These are phyloP conservation scores for Glaciozyma antarctica DNA, from an alignment of 768 basidiomycete genomes.

Conservation along the genomic window DNA sequence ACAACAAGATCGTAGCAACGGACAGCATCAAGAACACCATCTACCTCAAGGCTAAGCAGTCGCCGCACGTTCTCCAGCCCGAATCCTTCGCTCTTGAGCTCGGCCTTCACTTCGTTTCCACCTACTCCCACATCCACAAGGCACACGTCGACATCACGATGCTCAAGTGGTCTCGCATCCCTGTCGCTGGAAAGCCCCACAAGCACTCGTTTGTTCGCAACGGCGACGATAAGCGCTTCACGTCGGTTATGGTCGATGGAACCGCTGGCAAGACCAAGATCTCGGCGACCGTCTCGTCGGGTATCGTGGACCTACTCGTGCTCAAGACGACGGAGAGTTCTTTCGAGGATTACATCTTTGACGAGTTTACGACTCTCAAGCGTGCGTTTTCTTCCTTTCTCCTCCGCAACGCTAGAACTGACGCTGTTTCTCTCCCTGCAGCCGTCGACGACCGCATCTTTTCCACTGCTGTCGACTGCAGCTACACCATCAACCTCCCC, in stretches of 20 bases:
- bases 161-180: constrained; percentile 65
- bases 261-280: constrained; percentile 55
- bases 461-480: constrained; percentile 71
- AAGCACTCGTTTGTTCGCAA: constrained; percentile 75
- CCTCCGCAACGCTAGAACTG: not conserved
- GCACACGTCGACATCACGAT: constrained; percentile 34
- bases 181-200: constrained; percentile 48
- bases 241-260: constrained; percentile 47
- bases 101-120: constrained; percentile 68
- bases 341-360: constrained; percentile 68
- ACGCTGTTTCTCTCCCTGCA: constrained; percentile 1
- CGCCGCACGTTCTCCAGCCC: constrained; percentile 71
- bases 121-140: constrained; percentile 45
- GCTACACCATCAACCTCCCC: constrained; percentile 38
- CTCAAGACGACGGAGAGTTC: constrained; percentile 82
- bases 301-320: constrained; percentile 43
- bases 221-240: constrained; percentile 75
- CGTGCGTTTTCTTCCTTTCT: constrained; percentile 6
- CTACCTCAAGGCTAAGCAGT: constrained; percentile 57
- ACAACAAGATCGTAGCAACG: constrained; percentile 77
- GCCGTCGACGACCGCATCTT: constrained; percentile 81
- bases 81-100: constrained; percentile 83
- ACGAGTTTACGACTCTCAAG: constrained; percentile 46
- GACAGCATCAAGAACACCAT: constrained; percentile 57
- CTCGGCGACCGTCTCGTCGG: constrained; percentile 49